Base-by-base conservation (phyloP, 768 basidiomycete species). In the Podaxis rugospora region DNA sequence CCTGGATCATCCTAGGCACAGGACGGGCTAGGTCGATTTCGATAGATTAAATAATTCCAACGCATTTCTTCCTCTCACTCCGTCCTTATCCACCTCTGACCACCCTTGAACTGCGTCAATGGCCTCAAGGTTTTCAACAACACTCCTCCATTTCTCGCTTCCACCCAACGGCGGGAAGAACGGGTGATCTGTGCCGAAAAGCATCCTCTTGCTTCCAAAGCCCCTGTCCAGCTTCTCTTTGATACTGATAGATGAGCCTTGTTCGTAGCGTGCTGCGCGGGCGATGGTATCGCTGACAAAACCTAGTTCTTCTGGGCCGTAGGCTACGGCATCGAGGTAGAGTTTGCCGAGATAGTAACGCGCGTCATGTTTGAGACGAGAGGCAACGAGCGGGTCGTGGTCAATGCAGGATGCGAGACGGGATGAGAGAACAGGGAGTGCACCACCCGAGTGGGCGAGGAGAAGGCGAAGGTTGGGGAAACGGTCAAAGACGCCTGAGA, bases 181-280 rank as follows among this genome's bases (percentile, higher is more conserved):
- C 0, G 92, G 93, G 70, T 94, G 90, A 69, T 94, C 93, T 32
- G 92, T 93, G 21, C 93, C 93, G 66, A 92, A 94, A 39, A 93
- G 68, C 78, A 92, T 82, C 66, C 81, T 77, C 61, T 75, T 74
- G 62, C 83, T 87, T 36, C 88, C 88, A 53, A 72, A 42, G 62
- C 72, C 77, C 65, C 80, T 71, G 63, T 76, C 23, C 44, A 55
- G 35, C 23, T 55, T 44, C 23, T 61, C 62, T 42, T 61, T 57
- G 47, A 65, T 46, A 4, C 55, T 40, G n/a, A 51, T 74, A 59
- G 73, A 69, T 52, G 73, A 66, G 6, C 74, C 73, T 13, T 72
- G 62, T 60, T 72, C 71, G 71, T 84, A 88, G 50, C 74, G 71
- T 6, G 67, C 74, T 1, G 90, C 80, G 9, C 93, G 83, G 47